phyloP scores from a whole-genome alignment of 495 filamentous ascomycete genomes.

The Aspergillus asperescens region DNA sequence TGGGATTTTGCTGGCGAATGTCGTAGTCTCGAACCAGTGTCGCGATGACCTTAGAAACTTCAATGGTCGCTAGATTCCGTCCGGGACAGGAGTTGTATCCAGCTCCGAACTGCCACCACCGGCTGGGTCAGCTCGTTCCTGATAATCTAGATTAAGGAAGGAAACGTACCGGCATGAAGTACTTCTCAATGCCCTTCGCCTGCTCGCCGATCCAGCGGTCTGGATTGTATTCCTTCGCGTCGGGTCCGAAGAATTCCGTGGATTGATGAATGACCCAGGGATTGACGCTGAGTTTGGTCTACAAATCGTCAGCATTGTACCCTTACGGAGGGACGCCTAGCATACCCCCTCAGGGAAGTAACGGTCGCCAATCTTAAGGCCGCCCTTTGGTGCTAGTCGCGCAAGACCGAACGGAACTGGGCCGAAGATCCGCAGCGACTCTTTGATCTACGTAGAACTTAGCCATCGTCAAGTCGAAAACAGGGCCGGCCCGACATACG shows the following conservation, averaged over 20 bases:
- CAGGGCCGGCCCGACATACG: conserved; percentile 15
- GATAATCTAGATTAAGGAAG: not conserved
- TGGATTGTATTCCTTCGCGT: conserved; percentile 31
- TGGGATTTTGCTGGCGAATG: conserved; percentile 31
- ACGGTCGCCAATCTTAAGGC: conserved; percentile 27
- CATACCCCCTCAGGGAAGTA: conserved; percentile 36
- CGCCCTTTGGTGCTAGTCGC: conserved; percentile 25
- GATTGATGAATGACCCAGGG: conserved; percentile 41
- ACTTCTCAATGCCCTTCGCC: conserved; percentile 27
- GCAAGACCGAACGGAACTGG: conserved; percentile 37
- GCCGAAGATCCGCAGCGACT: conserved; percentile 25
- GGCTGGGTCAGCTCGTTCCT: not conserved
- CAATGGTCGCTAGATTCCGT: conserved; percentile 38
- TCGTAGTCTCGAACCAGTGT: conserved; percentile 40
- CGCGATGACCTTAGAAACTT: conserved; percentile 39
- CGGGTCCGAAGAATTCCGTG: conserved; percentile 37
- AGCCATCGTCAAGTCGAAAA: not conserved
- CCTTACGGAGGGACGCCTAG: not conserved
- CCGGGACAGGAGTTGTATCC: conserved; percentile 43
- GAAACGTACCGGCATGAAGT: conserved; percentile 24
- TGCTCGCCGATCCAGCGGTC: conserved; percentile 35
- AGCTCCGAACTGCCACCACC: conserved; percentile 32
- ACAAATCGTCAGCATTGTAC: not conserved
- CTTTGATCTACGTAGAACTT: conserved; percentile 35
- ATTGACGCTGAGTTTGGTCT: conserved; percentile 42